Evolutionary conservation across 371 early-diverging fungal genomes (phyloP), one percentile per base, ranked within the genome.

Genomic region (Paraphysoderma sedebokerense): DNA sequence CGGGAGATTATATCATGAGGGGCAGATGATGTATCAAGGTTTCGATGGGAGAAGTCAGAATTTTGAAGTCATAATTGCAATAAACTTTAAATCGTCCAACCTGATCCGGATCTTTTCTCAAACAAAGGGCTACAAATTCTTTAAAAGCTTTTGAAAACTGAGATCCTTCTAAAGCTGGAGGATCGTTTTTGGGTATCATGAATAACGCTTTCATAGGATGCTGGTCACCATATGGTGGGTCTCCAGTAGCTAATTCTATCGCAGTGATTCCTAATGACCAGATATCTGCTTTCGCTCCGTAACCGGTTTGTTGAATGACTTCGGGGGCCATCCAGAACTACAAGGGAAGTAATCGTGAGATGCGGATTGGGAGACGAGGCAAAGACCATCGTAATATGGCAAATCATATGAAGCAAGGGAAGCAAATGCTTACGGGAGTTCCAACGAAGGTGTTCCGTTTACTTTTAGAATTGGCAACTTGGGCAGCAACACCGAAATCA

Each of bases 231-330:
- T 87, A 85, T 15, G 98, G 98, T 24, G 95, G 90, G 51, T 81
- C 77, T 1, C 92, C 90, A 46, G 79, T 84, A 32, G 93, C 90
- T 38, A 98, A 66, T 63, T 98, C 98, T 29, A 96, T 91, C 0
- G 98, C 90, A 3, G 97, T 92, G 50, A 98, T 95, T 9, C 98
- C 99, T 28, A 98, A 65, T 36, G 89, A 86, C 99, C 99, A 99
- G 34, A 97, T 90, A 67, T 99, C 99, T 0, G 92, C 95, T 74
- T 90, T 93, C 61, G 75, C 75, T 62, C 91, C 83, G 56, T 98
- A 98, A 13, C 91, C 93, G 3, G 87, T 82, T 61, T 88, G 85
- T 52, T 79, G 80, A 51, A 99, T 97, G 0, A 98, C 93, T 66
- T 98, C 95, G 5, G 98, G 98, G 1, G 95, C 97, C 89, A 97